Base-by-base conservation (phyloP, 2,329 filamentous ascomycete species). In the Chaetothyriales sp. region DNA sequence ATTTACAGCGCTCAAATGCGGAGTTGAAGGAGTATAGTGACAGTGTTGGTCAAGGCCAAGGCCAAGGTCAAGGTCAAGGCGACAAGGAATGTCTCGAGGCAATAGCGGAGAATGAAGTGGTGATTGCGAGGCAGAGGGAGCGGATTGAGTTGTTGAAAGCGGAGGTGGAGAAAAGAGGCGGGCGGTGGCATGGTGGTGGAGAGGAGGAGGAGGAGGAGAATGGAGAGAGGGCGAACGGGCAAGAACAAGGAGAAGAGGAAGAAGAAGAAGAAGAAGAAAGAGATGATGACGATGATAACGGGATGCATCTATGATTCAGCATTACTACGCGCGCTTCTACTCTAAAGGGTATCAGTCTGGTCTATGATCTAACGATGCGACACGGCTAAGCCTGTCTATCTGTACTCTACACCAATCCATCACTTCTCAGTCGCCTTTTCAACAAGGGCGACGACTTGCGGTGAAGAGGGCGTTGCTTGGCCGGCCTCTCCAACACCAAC, bases 71-170 rank as follows among this genome's bases (percentile, higher is more conserved):
- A 7, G 53, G 56, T 15, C 20, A 28, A 9, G 60, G 57, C 8
- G 77, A 82, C 49, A 65, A 63, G 46, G 77, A 80, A 40, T 77
- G 76, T 56, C 72, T 74, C 33, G 74, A 78, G 22, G 77, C 77
- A 7, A 71, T 82, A 43, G 55, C 68, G 18, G 80, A 83, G 66
- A 83, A 83, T 50, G 68, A 74, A 51, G 67, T 68, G 15, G 78
- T 82, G 22, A 73, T 82, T 28, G 64, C 61, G 52, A 69, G 76
- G 28, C 80, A 82, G 69, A 68, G 70, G 50, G 75, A 76, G 64
- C 67, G 80, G 54, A 71, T 81, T 37, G 64, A 63, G 44, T 56
- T 82, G 52, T 64, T 81, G 47, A 76, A 70, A 59, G 70, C 67
- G 53, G 77, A 79, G 62, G 73, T 82, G 13, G 74, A 77, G 60